These are phyloP conservation scores for Camellia oleifera DNA, from an alignment of 179 eudicot genomes.

Conservation along the genomic window DNA sequence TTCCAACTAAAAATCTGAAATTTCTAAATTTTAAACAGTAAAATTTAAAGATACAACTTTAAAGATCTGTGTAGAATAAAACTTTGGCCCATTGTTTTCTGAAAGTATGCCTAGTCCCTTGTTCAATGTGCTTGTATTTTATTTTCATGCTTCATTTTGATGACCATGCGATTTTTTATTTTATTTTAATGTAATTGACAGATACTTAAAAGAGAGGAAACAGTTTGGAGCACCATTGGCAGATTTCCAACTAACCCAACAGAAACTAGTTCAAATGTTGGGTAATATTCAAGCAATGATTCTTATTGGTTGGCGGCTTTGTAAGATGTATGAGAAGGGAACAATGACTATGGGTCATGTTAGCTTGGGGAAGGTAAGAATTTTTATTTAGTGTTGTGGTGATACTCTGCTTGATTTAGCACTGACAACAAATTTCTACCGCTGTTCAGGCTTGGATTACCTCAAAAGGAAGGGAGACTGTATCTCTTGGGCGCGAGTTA, in stretches of 20 bases:
- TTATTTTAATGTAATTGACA: conserved; percentile 18
- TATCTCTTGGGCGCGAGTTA: conserved; percentile 82
- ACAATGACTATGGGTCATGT: conserved; percentile 94
- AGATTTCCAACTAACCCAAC: conserved; percentile 88
- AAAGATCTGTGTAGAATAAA: neutral
- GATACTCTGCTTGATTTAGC: neutral
- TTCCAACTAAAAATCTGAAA: too few relatives aligned
- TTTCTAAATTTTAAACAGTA: too few relatives aligned
- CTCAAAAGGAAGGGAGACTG: conserved; percentile 79
- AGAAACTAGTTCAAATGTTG: conserved; percentile 86
- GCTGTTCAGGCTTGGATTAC: conserved; percentile 76
- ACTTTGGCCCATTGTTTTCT: neutral
- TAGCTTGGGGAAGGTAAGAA: conserved; percentile 82
- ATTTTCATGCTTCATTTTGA: conserved; percentile 11
- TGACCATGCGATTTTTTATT: neutral
- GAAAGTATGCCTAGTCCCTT: neutral
- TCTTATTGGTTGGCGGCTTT: conserved; percentile 92
- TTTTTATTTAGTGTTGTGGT: neutral
- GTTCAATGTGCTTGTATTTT: neutral
- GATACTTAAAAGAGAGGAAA: conserved; percentile 89
- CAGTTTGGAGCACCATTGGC: conserved; percentile 97
- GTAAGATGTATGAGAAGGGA: conserved; percentile 83
- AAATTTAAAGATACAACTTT: conserved; percentile 1
- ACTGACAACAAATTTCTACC: conserved; percentile 12
- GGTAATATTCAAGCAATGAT: conserved; percentile 90